Base-by-base conservation (phyloP, 495 filamentous ascomycete species). In the Aspergillus ostianus region DNA sequence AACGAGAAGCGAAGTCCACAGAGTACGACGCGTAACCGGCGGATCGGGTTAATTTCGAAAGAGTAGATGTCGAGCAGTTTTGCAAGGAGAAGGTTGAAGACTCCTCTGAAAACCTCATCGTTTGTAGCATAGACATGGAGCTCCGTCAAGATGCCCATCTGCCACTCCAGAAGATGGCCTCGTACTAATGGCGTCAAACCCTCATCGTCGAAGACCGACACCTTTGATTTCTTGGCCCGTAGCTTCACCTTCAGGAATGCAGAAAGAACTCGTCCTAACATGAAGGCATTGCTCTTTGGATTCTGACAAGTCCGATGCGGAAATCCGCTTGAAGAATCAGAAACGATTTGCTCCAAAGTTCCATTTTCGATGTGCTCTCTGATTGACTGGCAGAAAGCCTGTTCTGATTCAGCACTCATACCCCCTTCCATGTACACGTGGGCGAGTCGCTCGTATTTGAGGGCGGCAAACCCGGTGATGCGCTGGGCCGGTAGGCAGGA, bases 161-260 rank as follows among this genome's bases (percentile, higher is more conserved):
- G 84, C 74, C 78, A 83, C 65, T 87, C 84, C 15, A 89, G 71
- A 29, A 87, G 56, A 18, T 80, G 57, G 10, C 78, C 82, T 61
- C 81, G 66, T 54, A 76, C 66, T 21, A 68, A 61, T 17, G 60
- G 17, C 4, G 61, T 45, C 21, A 85, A 65, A 2, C 63, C 57
- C 5, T 69, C 56, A 17, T 78, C 70, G 49, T 86, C 80, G 56
- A 82, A 83, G 30, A 77, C 61, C n/a, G 64, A 51, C 0, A 64
- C 51, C 7, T 67, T 69, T 0, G 67, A 64, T 9, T 61, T 60
- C 44, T 69, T 77, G 45, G 60, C 63, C 2, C 77, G 69, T 48
- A 79, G 49, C 23, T 75, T 77, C 53, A 78, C 66, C 58, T 78
- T 82, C 27, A 81, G 55, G 48, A 80, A 77, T 4, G 75, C 64